Conservation (phyloP, 2,329 filamentous ascomycete species). For the Alternaria sp. region DNA sequence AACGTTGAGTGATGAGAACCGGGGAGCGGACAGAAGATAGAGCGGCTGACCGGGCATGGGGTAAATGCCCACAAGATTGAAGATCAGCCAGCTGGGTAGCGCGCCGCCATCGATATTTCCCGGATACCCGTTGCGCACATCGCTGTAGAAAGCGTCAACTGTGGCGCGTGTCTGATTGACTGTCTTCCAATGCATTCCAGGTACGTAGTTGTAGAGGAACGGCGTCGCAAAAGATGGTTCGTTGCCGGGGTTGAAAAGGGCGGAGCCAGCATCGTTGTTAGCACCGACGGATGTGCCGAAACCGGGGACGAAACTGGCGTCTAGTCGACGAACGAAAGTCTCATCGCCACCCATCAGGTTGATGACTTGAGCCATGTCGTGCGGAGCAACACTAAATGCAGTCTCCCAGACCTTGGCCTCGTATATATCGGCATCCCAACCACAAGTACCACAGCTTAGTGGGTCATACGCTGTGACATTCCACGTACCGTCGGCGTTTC, state of each 20-base stretch:
- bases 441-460: conserved; percentile 25
- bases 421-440: conserved; percentile 60
- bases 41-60: conserved; percentile 53
- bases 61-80: conserved; percentile 55
- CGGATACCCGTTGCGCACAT: conserved; percentile 44
- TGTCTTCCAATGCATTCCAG: conserved; percentile 14
- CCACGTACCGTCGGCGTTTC: conserved; percentile 65
- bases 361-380: conserved; percentile 51
- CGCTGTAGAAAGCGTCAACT: conserved; percentile 44
- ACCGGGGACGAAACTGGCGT: conserved; percentile 51
- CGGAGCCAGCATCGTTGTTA: conserved; percentile 20
- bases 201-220: conserved; percentile 3
- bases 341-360: conserved; percentile 46
- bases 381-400: conserved; percentile 61
- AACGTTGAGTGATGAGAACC: conserved; percentile 37
- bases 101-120: conserved; percentile 54
- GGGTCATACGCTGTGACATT: conserved; percentile 71
- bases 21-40: conserved; percentile 52
- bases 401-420: conserved; percentile 77
- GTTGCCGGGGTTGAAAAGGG: conserved; percentile 36
- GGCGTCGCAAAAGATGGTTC: conserved; percentile 27
- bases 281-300: conserved; percentile 31
- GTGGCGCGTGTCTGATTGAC: conserved; percentile 35
- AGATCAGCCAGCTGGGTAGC: conserved; percentile 56
- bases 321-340: conserved; percentile 48